Evolutionary conservation across 352 stramenopile genomes (phyloP).

Genomic region (Phytopythium mirpurense): DNA sequence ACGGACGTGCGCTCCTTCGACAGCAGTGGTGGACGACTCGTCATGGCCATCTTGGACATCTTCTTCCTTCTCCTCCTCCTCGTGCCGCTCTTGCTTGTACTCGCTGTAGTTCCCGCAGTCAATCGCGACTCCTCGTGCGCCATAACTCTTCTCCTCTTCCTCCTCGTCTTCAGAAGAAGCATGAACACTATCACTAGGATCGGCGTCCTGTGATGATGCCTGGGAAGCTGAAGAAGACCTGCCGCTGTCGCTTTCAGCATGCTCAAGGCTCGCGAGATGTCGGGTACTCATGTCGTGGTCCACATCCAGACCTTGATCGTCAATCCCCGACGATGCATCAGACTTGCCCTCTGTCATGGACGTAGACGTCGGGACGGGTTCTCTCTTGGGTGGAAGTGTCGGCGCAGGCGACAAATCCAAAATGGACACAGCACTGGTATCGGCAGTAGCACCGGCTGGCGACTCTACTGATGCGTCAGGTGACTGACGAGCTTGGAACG

Average conservation of each 20-base stretch:
- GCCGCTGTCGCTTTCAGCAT: background rate
- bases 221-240: background rate
- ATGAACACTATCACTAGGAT: constrained; percentile 3
- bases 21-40: background rate
- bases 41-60: background rate
- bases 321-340: background rate
- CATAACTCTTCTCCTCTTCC: constrained; percentile 12
- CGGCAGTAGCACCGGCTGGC: background rate
- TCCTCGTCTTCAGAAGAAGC: constrained; percentile 14
- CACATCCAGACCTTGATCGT: background rate
- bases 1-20: background rate
- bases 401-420: background rate
- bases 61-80: constrained; percentile 4
- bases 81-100: constrained; percentile 22
- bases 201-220: background rate
- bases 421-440: background rate
- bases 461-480: background rate
- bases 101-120: constrained; percentile 43
- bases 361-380: background rate
- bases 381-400: background rate
- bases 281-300: background rate
- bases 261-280: background rate
- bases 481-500: background rate
- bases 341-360: background rate
- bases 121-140: constrained; percentile 33